These are phyloP conservation scores for Amanita polypyramis DNA, from an alignment of 768 basidiomycete species.

Conservation along the genomic window DNA sequence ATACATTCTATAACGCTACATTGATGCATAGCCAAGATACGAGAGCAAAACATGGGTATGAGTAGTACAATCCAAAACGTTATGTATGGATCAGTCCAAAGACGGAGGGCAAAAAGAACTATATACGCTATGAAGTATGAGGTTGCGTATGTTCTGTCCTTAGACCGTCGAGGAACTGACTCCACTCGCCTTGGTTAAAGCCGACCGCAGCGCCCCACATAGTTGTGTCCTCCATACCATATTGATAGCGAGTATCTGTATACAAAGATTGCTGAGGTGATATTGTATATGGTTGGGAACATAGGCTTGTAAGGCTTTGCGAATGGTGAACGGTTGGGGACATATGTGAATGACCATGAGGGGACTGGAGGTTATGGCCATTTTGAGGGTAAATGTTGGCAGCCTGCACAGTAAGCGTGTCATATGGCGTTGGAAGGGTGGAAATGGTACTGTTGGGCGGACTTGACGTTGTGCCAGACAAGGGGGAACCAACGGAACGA, in stretches of 20 bases:
- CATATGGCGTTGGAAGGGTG: conserved; percentile 28
- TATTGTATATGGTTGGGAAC: conserved; percentile 14
- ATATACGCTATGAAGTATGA: conserved; percentile 21
- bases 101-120: background rate
- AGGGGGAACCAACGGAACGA: conserved; percentile 40
- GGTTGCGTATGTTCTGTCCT: conserved; percentile 29
- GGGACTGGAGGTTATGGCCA: conserved; percentile 14
- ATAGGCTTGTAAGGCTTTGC: conserved; percentile 11
- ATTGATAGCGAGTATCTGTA: conserved; percentile 31
- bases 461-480: conserved; percentile 49
- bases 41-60: conserved; percentile 8
- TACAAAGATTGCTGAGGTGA: conserved; percentile 23
- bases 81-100: conserved; percentile 7
- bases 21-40: conserved; percentile 13
- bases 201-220: conserved; percentile 73
- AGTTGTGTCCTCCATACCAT: conserved; percentile 46
- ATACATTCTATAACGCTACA: conserved; percentile 26
- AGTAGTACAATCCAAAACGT: conserved; percentile 12
- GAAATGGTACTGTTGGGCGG: conserved; percentile 31
- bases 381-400: conserved; percentile 4
- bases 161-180: conserved; percentile 51
- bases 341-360: conserved; percentile 18
- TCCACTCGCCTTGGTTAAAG: conserved; percentile 72
- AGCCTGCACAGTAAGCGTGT: conserved; percentile 13
- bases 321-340: conserved; percentile 13